Percentiles rank a stretch among this genome's conserved stretches.
Conservation (phyloP, 805 yeast species). For the Metschnikowia aberdeeniae region DNA sequence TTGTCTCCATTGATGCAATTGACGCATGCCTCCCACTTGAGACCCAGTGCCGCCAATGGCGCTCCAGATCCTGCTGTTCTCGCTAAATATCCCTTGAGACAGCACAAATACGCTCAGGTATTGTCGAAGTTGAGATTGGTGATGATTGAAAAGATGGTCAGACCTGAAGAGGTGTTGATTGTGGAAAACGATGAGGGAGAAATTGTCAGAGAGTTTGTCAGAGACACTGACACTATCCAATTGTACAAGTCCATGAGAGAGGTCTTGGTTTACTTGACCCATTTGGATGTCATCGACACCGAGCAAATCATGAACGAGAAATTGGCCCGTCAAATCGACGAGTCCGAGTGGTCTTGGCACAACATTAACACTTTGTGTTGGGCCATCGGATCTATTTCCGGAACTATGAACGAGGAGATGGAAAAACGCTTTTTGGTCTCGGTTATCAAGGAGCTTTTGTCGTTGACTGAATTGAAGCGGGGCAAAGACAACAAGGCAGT, state of each 20-base stretch:
- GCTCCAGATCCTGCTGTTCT: conserved; percentile 81
- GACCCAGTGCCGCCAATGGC: conserved; percentile 54
- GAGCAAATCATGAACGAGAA: conserved; percentile 91
- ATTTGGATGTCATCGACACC: conserved; percentile 89
- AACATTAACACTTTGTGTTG: conserved; percentile 95
- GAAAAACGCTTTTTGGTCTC: conserved; percentile 91
- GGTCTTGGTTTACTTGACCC: conserved; percentile 91
- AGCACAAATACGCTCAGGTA: conserved; percentile 74
- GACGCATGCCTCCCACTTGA: conserved; percentile 36
- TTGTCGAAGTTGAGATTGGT: conserved; percentile 83
- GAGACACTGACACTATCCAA: conserved; percentile 95
- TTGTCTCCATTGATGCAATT: conserved; percentile 75
- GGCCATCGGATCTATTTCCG: conserved; percentile 99
- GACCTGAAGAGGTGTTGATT: conserved; percentile 96
- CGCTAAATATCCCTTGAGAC: conserved; percentile 77
- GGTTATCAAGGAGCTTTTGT: conserved; percentile 86
- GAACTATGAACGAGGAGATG: conserved; percentile 97
- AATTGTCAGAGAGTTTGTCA: conserved; percentile 94
- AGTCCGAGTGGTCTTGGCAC: conserved; percentile 99
- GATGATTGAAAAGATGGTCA: conserved; percentile 95
- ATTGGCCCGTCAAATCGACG: conserved; percentile 89
- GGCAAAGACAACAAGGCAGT: conserved; percentile 99
- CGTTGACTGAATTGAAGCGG: conserved; percentile 90
- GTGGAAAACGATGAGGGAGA: conserved; percentile 99
- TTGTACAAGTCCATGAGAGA: conserved; percentile 94